Evolutionary conservation across 371 early-diverging fungal species (phyloP), one percentile per base, ranked within the genome.

Genomic region (Mortierella sp.): DNA sequence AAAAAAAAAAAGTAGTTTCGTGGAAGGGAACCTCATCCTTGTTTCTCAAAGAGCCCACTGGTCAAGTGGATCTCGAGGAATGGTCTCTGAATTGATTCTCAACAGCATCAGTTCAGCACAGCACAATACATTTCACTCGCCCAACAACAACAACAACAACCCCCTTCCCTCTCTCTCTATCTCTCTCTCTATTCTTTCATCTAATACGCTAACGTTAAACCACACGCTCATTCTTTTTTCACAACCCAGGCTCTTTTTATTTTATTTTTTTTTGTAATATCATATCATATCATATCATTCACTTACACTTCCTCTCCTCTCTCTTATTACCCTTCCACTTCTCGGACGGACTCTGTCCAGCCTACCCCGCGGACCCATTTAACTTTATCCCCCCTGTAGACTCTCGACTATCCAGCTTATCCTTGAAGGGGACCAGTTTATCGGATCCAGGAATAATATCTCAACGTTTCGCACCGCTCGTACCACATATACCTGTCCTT

Each of bases 131-230:
- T 15, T 10, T 13, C 43, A 43, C 43, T 15, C 15, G 43, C 43
- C 15, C 43, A 43, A 36, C 7, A 36, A 36, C 36, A 28, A 28
- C 28, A 28, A 28, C 28, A 28, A 9, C 43, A 43, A 43, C 43
- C 9, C 52, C 21, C 21, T 52, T 52, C n/a, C 21, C 8, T 55
- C 16, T 13, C 15, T 55, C 9, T 55, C 11, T 15, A 2, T 16
- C 28, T 28, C 32, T 13, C 22, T 55, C 32, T 28, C 45, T 4
- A 45, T 11, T 16, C 19, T 47, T 47, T 47, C 47, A 47, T 52
- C 52, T 52, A 13, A 55, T 55, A 55, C 32, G 55, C 55, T 55
- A 28, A 55, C 55, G 32, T 10, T 55, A 55, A 55, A 50, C 50
- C 16, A 50, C 50, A n/a, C n/a, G 10, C 19, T 55, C 55, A 55